Conservation (phyloP, 2,329 filamentous ascomycete species). For the Exophiala aquamarina region DNA sequence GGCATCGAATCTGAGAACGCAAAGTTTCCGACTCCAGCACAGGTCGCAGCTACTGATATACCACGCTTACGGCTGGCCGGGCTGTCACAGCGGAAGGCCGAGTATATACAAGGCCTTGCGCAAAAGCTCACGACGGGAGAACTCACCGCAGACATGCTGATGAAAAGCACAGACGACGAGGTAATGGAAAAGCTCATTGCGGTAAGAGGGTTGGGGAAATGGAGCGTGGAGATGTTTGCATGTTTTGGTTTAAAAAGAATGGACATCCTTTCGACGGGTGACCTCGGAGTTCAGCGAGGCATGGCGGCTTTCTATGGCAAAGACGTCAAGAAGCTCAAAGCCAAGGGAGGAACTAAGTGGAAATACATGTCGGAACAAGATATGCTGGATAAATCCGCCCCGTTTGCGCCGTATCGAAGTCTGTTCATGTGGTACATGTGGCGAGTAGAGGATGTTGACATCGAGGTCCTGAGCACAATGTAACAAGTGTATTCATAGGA, state of each 20-base stretch:
- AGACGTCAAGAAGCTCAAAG: conserved; percentile 81
- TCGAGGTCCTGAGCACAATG: conserved; percentile 20
- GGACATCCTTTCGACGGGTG: conserved; percentile 90
- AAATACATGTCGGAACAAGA: conserved; percentile 97
- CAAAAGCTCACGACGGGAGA: conserved; percentile 76
- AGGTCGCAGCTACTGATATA: conserved; percentile 66
- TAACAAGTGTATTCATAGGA: conserved; percentile 4
- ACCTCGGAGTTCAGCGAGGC: conserved; percentile 88
- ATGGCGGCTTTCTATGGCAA: conserved; percentile 85
- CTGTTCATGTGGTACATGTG: conserved; percentile 99
- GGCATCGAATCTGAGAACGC: conserved; percentile 30
- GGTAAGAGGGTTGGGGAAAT: conserved; percentile 81
- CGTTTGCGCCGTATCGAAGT: conserved; percentile 83
- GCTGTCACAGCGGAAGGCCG: conserved; percentile 89
- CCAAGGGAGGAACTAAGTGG: conserved; percentile 80
- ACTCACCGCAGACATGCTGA: conserved; percentile 72
- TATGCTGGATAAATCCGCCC: conserved; percentile 78
- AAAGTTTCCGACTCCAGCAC: conserved; percentile 73
- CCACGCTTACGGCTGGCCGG: conserved; percentile 77
- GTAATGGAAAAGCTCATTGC: conserved; percentile 78
- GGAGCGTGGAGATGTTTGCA: conserved; percentile 98
- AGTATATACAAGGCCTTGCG: conserved; percentile 86
- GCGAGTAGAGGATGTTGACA: conserved; percentile 76
- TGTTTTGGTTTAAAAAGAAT: conserved; percentile 91
- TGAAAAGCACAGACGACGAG: conserved; percentile 79